Base-by-base conservation (phyloP, 768 basidiomycete genomes). In the Hypholoma sublateritium region DNA sequence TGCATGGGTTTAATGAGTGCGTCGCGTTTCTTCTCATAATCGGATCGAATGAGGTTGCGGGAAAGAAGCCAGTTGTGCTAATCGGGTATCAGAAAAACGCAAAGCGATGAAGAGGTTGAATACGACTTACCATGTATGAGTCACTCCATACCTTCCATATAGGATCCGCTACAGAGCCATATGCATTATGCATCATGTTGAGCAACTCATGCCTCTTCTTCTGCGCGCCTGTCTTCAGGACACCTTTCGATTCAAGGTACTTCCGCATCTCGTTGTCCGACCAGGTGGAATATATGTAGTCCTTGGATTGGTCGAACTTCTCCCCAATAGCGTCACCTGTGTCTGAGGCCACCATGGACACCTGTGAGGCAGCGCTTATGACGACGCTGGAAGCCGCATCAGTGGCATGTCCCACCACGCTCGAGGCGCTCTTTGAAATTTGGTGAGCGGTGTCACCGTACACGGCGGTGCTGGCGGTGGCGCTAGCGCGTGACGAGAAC, bases 261-360 rank as follows among this genome's bases (percentile, higher is more conserved):
- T 66, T 71, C 49, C 88, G 78, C 46, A 98, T 71, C 60, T 80
- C 79, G 64, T 79, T 87, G 62, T 95, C 92, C 55, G 89, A 86
- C 96, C 96, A 97, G 0, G 89, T 83, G 0, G 90, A 93, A 70
- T 90, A 96, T 16, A 95, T 73, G 63, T 94, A 95, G 69, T 98
- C 95, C 68, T 86, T 91, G 28, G 85, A 70, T 57, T 89, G 83
- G 59, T 95, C 89, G 19, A 93, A 68, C 24, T 73, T 74, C 21
- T 76, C 73, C 7, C 69, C 70, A 9, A 76, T 82, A 2, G 80
- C 77, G 14, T 78, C 72, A 0, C 86, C 83, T 2, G 86, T 83
- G 57, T 84, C 80, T 0, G 83, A 74, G 14, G 61, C 67, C 37
- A 61, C 68, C 19, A 55, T 46, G 12, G 67, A 63, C 6, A 63